These are phyloP conservation scores for Fusarium virguliforme DNA, from an alignment of 2,329 filamentous ascomycete genomes.

Conservation along the genomic window DNA sequence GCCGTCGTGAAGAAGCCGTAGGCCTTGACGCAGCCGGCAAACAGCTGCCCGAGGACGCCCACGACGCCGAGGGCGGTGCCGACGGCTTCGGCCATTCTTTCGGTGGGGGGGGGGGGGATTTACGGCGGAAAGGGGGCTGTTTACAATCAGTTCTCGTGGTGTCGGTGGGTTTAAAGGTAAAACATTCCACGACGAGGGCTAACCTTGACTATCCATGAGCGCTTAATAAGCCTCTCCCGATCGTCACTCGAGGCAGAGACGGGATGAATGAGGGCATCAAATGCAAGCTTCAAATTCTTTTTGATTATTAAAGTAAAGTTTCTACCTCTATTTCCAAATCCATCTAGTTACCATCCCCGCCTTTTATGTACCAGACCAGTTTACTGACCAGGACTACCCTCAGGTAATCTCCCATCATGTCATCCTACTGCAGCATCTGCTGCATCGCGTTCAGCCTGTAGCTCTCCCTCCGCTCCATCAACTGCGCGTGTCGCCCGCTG, in stretches of 20 bases:
- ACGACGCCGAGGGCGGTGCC: constrained; percentile 63
- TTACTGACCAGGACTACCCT: not conserved
- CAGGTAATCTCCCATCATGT: not conserved
- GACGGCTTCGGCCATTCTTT: constrained; percentile 56
- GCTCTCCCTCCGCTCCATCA: constrained; percentile 67
- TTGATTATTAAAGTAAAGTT: constrained; percentile 6
- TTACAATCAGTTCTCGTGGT: not conserved
- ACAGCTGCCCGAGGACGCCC: constrained; percentile 64
- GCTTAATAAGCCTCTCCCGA: constrained; percentile 34
- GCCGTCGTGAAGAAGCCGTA: constrained; percentile 64
- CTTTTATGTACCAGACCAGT: not conserved
- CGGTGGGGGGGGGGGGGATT: constrained; percentile 4
- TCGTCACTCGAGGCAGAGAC: not conserved
- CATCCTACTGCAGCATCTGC: constrained; percentile 60
- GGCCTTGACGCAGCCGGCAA: constrained; percentile 64
- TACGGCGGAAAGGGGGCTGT: not conserved
- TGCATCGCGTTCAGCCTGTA: constrained; percentile 68
- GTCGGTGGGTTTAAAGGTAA: not conserved
- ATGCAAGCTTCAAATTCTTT: not conserved
- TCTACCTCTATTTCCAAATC: not conserved
- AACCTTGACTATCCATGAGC: constrained; percentile 6
- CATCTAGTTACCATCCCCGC: not conserved
- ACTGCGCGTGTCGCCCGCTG: constrained; percentile 67
- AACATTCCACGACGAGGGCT: constrained; percentile 13
- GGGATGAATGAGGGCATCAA: not conserved